Evolutionary conservation across 2,329 filamentous ascomycete genomes (phyloP).

Genomic region (Hypoxylon sp.): DNA sequence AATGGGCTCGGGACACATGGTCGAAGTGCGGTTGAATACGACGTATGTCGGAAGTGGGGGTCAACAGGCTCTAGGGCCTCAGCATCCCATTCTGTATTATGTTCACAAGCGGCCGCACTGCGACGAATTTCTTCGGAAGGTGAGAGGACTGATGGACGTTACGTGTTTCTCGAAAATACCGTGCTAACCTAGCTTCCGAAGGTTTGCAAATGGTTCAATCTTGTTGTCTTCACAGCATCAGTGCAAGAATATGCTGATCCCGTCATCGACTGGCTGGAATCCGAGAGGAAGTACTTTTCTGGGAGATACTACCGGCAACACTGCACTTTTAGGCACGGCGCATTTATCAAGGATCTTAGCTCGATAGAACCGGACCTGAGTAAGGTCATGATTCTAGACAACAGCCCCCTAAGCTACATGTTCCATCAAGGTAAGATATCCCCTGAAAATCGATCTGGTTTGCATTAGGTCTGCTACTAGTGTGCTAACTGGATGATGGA

Average conservation of each 20-base stretch:
- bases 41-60: slow-evolving; percentile 77
- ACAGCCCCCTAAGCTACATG: slow-evolving; percentile 97
- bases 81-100: slow-evolving; percentile 98
- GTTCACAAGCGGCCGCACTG: slow-evolving; percentile 98
- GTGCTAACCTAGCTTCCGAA: slow-evolving; percentile 57
- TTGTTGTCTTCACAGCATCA: slow-evolving; percentile 96
- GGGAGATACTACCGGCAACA: slow-evolving; percentile 96
- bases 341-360: slow-evolving; percentile 98
- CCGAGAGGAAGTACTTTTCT: slow-evolving; percentile 96
- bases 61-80: slow-evolving; percentile 78
- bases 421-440: slow-evolving; percentile 88
- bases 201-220: slow-evolving; percentile 97
- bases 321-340: slow-evolving; percentile 94
- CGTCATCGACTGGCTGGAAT: slow-evolving; percentile 98
- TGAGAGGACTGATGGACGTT: slow-evolving; percentile 56
- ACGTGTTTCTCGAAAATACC: slow-evolving; percentile 4
- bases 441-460: slow-evolving; percentile 17
- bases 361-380: slow-evolving; percentile 96
- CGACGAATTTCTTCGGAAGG: slow-evolving; percentile 93
- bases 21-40: slow-evolving; percentile 91
- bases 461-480: slow-evolving; percentile 14
- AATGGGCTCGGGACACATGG: slow-evolving; percentile 98
- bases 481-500: slow-evolving; percentile 39
- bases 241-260: slow-evolving; percentile 99
- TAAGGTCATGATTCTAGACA: slow-evolving; percentile 99